Evolutionary conservation across 2,329 filamentous ascomycete genomes (phyloP).

Genomic region (Trichoderma pleuroti): DNA sequence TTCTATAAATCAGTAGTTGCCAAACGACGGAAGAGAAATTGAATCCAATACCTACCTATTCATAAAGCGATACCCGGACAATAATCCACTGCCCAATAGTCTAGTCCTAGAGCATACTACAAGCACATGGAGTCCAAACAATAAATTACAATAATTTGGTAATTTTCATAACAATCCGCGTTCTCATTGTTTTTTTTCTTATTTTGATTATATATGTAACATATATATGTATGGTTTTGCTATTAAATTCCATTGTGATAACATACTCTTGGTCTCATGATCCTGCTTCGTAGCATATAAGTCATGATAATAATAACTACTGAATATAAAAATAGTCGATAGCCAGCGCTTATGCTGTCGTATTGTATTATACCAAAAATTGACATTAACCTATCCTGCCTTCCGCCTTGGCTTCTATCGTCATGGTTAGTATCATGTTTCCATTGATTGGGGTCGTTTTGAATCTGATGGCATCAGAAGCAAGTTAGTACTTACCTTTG

Average conservation of each 20-base stretch:
- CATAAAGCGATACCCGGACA: neutral
- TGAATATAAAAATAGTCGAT: neutral
- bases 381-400: constrained; percentile 58
- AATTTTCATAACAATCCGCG: no score
- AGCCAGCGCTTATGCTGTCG: constrained; percentile 4
- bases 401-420: constrained; percentile 65
- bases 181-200: neutral
- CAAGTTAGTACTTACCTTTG: constrained; percentile 53
- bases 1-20: constrained; percentile 77
- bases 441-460: neutral
- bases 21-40: constrained; percentile 30
- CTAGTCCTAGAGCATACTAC: neutral
- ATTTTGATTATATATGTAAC: neutral
- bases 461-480: neutral
- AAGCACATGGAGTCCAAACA: neutral
- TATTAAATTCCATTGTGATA: neutral
- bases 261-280: constrained; percentile 6
- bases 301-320: neutral
- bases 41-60: neutral
- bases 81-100: neutral
- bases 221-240: neutral
- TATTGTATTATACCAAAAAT: neutral
- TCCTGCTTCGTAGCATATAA: constrained; percentile 5
- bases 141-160: neutral
- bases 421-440: constrained; percentile 22